phyloP scores from a whole-genome alignment of 2,329 filamentous ascomycete species.

The Alternaria arborescens region DNA sequence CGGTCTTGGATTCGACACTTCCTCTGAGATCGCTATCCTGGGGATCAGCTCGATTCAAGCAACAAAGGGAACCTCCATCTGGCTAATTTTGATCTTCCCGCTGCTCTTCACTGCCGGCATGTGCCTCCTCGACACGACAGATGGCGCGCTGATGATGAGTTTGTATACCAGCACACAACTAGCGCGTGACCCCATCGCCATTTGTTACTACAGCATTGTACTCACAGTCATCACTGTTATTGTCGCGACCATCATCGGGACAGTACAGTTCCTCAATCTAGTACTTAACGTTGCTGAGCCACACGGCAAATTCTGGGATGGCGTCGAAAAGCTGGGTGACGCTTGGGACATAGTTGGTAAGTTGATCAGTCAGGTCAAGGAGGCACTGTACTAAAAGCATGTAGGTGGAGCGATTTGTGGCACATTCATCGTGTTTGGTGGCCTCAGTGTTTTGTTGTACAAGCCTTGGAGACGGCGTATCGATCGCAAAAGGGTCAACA shows the following conservation, averaged over 20 bases:
- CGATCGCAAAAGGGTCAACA: constrained; percentile 50
- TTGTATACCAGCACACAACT: constrained; percentile 85
- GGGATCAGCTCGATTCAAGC: constrained; percentile 91
- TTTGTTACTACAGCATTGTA: constrained; percentile 92
- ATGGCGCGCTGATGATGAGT: constrained; percentile 94
- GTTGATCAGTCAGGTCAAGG: constrained; percentile 2
- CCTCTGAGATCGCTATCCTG: constrained; percentile 88
- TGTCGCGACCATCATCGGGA: constrained; percentile 85
- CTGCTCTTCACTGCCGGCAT: constrained; percentile 92
- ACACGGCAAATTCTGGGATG: constrained; percentile 86
- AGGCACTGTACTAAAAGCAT: constrained; percentile 3
- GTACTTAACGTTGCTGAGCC: constrained; percentile 78
- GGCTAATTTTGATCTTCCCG: constrained; percentile 93
- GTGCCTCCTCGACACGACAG: constrained; percentile 91
- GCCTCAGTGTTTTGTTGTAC: constrained; percentile 77
- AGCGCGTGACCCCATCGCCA: constrained; percentile 82
- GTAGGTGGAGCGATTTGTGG: constrained; percentile 78
- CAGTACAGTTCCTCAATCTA: constrained; percentile 83
- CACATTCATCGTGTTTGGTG: constrained; percentile 79
- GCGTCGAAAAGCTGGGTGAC: constrained; percentile 66
- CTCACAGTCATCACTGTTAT: constrained; percentile 83
- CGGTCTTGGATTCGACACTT: constrained; percentile 93
- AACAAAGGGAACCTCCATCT: constrained; percentile 84
- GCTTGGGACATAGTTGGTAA: constrained; percentile 50
- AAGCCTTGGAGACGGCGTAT: constrained; percentile 76